These are phyloP conservation scores for Rugonectria rugulosa DNA, from an alignment of 2,329 filamentous ascomycete genomes.

Conservation along the genomic window DNA sequence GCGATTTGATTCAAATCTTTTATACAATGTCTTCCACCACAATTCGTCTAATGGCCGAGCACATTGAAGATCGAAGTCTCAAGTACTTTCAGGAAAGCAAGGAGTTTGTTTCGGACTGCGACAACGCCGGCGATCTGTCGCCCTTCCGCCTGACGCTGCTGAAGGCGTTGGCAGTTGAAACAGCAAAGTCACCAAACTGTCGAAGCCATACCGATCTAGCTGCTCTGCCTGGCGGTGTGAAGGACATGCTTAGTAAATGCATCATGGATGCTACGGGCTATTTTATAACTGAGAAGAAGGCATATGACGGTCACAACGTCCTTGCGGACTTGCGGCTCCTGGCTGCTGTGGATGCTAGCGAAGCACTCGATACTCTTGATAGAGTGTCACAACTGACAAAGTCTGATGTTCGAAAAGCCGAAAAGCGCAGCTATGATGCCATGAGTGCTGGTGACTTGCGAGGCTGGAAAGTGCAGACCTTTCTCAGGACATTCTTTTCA, in stretches of 20 bases:
- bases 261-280: conserved; percentile 37
- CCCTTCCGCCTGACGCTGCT: conserved; percentile 47
- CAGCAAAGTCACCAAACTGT: conserved; percentile 39
- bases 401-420: conserved; percentile 45
- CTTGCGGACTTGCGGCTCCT: conserved; percentile 40
- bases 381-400: conserved; percentile 38
- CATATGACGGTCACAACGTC: conserved; percentile 34
- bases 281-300: conserved; percentile 42
- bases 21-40: conserved; percentile 42
- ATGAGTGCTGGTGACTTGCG: conserved; percentile 47
- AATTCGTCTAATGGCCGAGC: conserved; percentile 54
- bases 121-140: conserved; percentile 32
- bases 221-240: conserved; percentile 35
- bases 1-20: conserved; percentile 46
- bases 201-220: conserved; percentile 35
- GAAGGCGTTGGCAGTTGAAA: conserved; percentile 43
- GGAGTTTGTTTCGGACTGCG: conserved; percentile 37
- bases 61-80: conserved; percentile 52
- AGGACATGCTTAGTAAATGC: conserved; percentile 38
- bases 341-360: conserved; percentile 45
- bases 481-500: conserved; percentile 50
- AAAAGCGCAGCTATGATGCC: conserved; percentile 43
- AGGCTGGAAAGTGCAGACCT: conserved; percentile 56
- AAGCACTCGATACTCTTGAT: conserved; percentile 31
- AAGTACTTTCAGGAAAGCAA: conserved; percentile 47